Evolutionary conservation across 2,329 filamentous ascomycete genomes (phyloP).

Genomic region (Claviceps capensis): DNA sequence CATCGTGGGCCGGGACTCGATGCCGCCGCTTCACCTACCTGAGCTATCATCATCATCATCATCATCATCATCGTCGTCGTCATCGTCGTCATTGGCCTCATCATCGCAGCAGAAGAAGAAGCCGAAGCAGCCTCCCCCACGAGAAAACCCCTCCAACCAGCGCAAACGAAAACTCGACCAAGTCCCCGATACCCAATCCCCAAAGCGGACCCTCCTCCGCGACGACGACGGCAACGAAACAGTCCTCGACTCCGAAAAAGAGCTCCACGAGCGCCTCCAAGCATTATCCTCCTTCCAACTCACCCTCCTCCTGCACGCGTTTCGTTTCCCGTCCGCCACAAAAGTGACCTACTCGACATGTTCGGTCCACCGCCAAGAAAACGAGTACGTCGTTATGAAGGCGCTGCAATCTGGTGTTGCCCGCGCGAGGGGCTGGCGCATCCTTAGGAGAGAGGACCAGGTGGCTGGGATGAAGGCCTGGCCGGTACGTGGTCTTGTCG

Average conservation of each 20-base stretch:
- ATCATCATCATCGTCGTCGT: no score
- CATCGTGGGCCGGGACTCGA: constrained; percentile 78
- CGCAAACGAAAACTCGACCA: constrained; percentile 34
- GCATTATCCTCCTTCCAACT: constrained; percentile 74
- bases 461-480: constrained; percentile 63
- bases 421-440: constrained; percentile 55
- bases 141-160: constrained; percentile 8
- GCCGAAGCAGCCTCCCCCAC: background rate
- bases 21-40: constrained; percentile 52
- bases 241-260: constrained; percentile 36
- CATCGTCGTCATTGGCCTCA: background rate
- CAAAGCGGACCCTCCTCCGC: constrained; percentile 25
- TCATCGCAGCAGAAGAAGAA: constrained; percentile 8
- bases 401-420: constrained; percentile 58
- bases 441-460: constrained; percentile 61
- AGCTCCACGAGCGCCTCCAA: constrained; percentile 50
- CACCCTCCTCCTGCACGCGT: constrained; percentile 68
- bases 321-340: constrained; percentile 60
- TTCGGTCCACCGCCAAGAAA: constrained; percentile 75
- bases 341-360: constrained; percentile 90
- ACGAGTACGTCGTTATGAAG: constrained; percentile 68
- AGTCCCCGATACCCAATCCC: constrained; percentile 11
- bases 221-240: constrained; percentile 47
- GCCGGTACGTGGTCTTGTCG: constrained; percentile 48
- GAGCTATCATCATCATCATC: constrained; percentile 7